Base-by-base conservation (phyloP, 73 alveolate species). In the Blepharisma stoltei region DNA sequence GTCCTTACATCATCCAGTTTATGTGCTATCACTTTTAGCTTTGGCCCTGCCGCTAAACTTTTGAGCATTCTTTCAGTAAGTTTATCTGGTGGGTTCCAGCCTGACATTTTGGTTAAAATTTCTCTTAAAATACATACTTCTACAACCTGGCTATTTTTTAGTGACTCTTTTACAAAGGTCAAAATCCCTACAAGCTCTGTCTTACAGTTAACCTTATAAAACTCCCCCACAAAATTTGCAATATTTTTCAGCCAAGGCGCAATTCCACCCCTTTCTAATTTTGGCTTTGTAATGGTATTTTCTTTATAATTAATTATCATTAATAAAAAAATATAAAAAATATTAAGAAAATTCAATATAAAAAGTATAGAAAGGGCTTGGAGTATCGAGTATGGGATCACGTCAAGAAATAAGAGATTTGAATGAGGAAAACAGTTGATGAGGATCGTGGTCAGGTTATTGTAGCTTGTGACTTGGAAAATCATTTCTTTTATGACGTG, bases 21-120 rank as follows among this genome's bases (percentile, higher is more conserved):
- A 66, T 76, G 54, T 6, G 71, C 78, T 78, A 78, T 90, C 37
- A 87, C 52, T 37, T 85, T 67, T 21, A 87, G 85, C 25, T 68
- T 70, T 7, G 86, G 73, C 0, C 94, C 94, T 54, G 90, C 94
- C 4, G 90, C 88, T 21, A 87, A 67, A 37, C 90, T 54, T 65
- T 78, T 54, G 4, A 87, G 81, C 65, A 82, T 77, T 25, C 67
- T 14, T 23, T 81, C 75, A 4, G 85, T 83, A 87, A 87, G 79
- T 37, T 87, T 87, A 52, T 85, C 76, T 11, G 86, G 70, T 20
- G 80, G 77, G 55, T 80, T 32, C 94, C 94, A 87, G 41, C 94
- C 94, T 41, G 84, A 69, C 94, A 87, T 87, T 52, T 87, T 71
- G 52, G 86, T 21, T 6, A 83, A 21, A 23, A 87, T 78, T 27